These are phyloP conservation scores for Uromyces viciae-fabae DNA, from an alignment of 1,284 basidiomycete genomes.

Conservation along the genomic window DNA sequence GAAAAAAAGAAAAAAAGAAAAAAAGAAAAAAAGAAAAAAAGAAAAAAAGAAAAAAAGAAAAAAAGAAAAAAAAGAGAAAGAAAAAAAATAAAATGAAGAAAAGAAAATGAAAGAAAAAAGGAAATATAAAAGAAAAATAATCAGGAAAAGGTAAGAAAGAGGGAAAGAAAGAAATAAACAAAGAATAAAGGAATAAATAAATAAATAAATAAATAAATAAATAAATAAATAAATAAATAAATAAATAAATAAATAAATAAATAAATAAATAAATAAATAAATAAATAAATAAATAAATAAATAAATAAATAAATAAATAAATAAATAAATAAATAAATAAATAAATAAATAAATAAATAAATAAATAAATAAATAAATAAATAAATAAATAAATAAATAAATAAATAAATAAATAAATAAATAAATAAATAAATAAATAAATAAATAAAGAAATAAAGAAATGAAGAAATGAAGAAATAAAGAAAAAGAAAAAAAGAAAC, in stretches of 20 bases:
- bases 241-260: neutral
- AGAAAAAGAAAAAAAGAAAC: neutral
- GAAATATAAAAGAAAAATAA: neutral
- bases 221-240: neutral
- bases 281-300: neutral
- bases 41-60: neutral
- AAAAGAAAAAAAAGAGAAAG: neutral
- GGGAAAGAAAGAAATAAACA: neutral
- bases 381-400: neutral
- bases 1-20: neutral
- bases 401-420: neutral
- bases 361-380: neutral
- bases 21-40: neutral
- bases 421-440: neutral
- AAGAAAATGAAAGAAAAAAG: neutral
- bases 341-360: neutral
- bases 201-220: neutral
- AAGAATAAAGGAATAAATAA: neutral
- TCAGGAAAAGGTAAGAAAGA: neutral
- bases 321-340: neutral
- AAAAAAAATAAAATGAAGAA: neutral
- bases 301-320: neutral
- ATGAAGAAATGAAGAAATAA: neutral
- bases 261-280: neutral
- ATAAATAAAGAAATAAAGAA: neutral